Percentiles rank a stretch among this genome's conserved stretches.
Evolutionary conservation across 805 yeast genomes (phyloP).

Genomic region (Saccharomyces jurei): DNA sequence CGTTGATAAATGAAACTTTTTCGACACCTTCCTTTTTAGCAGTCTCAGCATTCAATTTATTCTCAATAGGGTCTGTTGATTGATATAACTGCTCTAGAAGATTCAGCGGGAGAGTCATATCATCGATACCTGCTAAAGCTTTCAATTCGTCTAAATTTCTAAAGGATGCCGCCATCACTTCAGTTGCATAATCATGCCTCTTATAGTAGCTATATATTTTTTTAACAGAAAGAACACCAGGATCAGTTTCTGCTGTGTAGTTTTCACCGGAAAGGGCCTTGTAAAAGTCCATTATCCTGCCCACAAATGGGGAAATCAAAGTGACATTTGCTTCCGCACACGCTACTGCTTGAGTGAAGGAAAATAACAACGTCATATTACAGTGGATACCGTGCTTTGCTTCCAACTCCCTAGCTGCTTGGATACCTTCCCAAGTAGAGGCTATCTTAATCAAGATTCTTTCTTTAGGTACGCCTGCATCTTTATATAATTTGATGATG

Average conservation of each 20-base stretch:
- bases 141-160: slow-evolving; percentile 93
- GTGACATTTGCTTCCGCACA: slow-evolving; percentile 97
- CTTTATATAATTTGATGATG: slow-evolving; percentile 79
- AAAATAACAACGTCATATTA: slow-evolving; percentile 91
- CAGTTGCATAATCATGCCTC: slow-evolving; percentile 91
- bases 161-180: slow-evolving; percentile 99
- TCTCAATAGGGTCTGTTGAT: slow-evolving; percentile 74
- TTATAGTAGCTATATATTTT: slow-evolving; percentile 93
- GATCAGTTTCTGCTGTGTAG: slow-evolving; percentile 71
- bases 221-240: slow-evolving; percentile 92
- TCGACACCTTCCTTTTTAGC: slow-evolving; percentile 46
- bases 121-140: slow-evolving; percentile 95
- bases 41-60: slow-evolving; percentile 60
- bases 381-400: slow-evolving; percentile 83
- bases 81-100: slow-evolving; percentile 80
- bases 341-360: slow-evolving; percentile 96
- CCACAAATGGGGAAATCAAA: slow-evolving; percentile 96
- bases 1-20: slow-evolving; percentile 73
- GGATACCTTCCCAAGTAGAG: slow-evolving; percentile 98
- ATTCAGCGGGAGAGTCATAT: slow-evolving; percentile 88
- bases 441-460: slow-evolving; percentile 94
- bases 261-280: slow-evolving; percentile 87
- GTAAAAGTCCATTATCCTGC: slow-evolving; percentile 98
- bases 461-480: slow-evolving; percentile 78
- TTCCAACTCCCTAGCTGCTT: slow-evolving; percentile 95